These are phyloP conservation scores for Candida corydali DNA, from an alignment of 805 yeast species.

Conservation along the genomic window DNA sequence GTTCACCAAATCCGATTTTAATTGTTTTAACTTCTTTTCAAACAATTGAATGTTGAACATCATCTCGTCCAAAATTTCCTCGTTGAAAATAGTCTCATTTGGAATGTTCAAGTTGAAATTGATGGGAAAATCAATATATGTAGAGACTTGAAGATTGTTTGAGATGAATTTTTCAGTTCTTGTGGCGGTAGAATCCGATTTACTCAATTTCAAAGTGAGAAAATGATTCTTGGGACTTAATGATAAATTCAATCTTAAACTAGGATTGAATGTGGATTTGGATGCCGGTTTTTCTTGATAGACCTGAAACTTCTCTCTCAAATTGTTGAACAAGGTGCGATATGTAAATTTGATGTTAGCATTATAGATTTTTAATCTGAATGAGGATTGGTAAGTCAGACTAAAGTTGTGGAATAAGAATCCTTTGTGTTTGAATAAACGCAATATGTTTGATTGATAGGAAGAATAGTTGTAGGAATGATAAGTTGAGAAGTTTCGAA, in stretches of 20 bases:
- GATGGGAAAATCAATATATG: slow-evolving; percentile 34
- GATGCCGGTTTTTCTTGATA: background rate
- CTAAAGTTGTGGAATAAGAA: slow-evolving; percentile 22
- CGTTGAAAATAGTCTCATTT: slow-evolving; percentile 26
- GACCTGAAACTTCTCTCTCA: slow-evolving; percentile 8
- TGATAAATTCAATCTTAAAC: slow-evolving; percentile 24
- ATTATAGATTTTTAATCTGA: slow-evolving; percentile 16
- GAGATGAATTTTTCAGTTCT: slow-evolving; percentile 12
- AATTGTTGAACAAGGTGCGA: slow-evolving; percentile 15
- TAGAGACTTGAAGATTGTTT: slow-evolving; percentile 17
- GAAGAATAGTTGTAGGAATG: background rate
- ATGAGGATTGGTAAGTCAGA: slow-evolving; percentile 17
- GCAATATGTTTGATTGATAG: slow-evolving; percentile 7
- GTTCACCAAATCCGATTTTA: slow-evolving; percentile 39
- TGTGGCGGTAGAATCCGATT: slow-evolving; percentile 16
- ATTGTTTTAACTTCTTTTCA: slow-evolving; percentile 37
- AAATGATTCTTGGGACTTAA: slow-evolving; percentile 21
- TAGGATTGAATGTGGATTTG: slow-evolving; percentile 4
- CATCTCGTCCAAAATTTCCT: slow-evolving; percentile 42
- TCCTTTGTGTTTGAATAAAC: slow-evolving; percentile 11
- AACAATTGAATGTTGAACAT: slow-evolving; percentile 53
- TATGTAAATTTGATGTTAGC: slow-evolving; percentile 17
- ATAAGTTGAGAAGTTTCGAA: slow-evolving; percentile 2
- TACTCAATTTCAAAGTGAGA: slow-evolving; percentile 18
- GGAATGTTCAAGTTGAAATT: slow-evolving; percentile 25